Percentiles rank a stretch among this genome's conserved stretches.
These are phyloP conservation scores for Senecio squalidus DNA, from an alignment of 140 eudicot species.

Conservation along the genomic window DNA sequence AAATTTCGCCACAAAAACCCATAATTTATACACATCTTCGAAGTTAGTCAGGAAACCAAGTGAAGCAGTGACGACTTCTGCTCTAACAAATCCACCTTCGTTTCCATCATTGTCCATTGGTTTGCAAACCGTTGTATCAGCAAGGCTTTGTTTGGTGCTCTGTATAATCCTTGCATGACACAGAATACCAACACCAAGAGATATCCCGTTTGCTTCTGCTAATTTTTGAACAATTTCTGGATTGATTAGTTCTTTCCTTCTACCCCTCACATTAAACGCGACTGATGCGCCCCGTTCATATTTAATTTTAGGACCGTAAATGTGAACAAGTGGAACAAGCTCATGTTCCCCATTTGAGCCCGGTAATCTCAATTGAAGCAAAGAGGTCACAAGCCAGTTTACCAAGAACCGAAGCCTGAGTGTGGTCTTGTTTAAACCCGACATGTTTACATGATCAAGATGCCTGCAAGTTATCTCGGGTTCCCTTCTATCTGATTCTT, in stretches of 20 bases:
- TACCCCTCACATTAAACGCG: constrained; percentile 41
- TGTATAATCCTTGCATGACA: constrained; percentile 41
- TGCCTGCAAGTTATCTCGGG: constrained; percentile 64
- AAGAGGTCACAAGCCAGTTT: constrained; percentile 70
- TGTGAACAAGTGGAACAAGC: constrained; percentile 38
- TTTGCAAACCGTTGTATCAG: constrained; percentile 41
- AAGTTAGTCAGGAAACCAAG: constrained; percentile 59
- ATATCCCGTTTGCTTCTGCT: constrained; percentile 44
- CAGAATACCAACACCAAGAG: constrained; percentile 46
- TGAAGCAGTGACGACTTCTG: constrained; percentile 65
- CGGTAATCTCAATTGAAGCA: constrained; percentile 48
- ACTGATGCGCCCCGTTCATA: constrained; percentile 54
- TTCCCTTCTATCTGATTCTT: constrained; percentile 48
- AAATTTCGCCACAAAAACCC: constrained; percentile 68
- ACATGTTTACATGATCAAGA: constrained; percentile 68
- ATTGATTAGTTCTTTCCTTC: constrained; percentile 28
- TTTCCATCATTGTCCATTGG: constrained; percentile 41
- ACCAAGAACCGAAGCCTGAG: constrained; percentile 51
- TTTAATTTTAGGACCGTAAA: constrained; percentile 51
- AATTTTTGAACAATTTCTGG: constrained; percentile 44
- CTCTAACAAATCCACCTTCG: constrained; percentile 38
- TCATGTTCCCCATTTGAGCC: constrained; percentile 12
- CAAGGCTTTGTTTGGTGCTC: constrained; percentile 34
- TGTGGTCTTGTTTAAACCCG: constrained; percentile 60
- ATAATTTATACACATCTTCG: constrained; percentile 58